Conservation (phyloP, 148 eudicot species). For the Rhododendron mucronatum region DNA sequence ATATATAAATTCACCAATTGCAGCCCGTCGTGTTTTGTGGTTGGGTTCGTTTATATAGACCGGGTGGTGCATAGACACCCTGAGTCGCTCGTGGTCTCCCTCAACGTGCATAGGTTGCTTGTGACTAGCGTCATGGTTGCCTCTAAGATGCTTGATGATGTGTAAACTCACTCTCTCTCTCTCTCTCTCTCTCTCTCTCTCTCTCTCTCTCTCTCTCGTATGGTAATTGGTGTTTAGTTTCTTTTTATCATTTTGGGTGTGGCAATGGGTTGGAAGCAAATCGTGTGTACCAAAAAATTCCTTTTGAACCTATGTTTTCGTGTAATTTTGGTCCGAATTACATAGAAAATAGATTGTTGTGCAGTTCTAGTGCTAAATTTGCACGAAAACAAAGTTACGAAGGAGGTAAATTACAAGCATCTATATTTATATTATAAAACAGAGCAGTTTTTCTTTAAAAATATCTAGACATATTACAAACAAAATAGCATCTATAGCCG, state of each 20-base stretch:
- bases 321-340: background rate
- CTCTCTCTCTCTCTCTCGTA: background rate
- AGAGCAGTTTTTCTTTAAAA: no score
- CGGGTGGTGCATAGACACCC: conserved; percentile 72
- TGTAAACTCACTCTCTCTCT: conserved; percentile 36
- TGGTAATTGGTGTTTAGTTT: background rate
- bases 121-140: conserved; percentile 83
- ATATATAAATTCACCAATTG: conserved; percentile 78
- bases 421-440: no score
- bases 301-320: background rate
- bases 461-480: no score
- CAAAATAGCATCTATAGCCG: no score
- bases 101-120: conserved; percentile 82
- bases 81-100: conserved; percentile 57
- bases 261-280: background rate
- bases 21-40: conserved; percentile 92
- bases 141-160: conserved; percentile 87
- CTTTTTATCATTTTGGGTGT: no score
- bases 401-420: no score
- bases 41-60: conserved; percentile 80
- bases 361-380: background rate
- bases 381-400: no score
- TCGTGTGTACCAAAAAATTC: no score
- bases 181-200: background rate
- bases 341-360: no score